phyloP scores from a whole-genome alignment of 441 rosid species.

The Metrosideros polymorpha region DNA sequence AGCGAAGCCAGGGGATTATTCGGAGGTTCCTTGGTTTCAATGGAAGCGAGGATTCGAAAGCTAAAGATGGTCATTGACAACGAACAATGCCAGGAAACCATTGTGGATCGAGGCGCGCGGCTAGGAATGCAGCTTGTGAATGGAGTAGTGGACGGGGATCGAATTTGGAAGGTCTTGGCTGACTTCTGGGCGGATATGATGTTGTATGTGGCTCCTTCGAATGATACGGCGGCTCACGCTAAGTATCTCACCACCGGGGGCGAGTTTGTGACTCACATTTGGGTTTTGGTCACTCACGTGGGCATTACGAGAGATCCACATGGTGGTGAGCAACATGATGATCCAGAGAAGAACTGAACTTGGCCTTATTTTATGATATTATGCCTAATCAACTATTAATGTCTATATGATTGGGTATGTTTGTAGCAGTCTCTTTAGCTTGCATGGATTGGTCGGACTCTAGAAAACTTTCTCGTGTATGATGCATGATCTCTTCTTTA shows the following conservation, averaged over 20 bases:
- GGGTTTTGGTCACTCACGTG: not conserved
- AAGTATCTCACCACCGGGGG: not conserved
- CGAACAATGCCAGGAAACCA: not conserved
- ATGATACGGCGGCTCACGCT: not conserved
- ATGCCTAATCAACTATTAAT: not conserved
- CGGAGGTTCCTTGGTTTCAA: not conserved
- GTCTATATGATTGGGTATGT: not conserved
- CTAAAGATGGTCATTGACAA: not conserved
- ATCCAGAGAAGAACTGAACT: not conserved
- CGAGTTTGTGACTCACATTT: not conserved
- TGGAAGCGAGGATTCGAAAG: not conserved
- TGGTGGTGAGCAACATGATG: not conserved
- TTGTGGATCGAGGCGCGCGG: not conserved
- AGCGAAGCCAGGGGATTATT: not conserved
- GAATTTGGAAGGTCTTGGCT: not conserved
- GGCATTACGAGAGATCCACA: not conserved
- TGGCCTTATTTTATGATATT: not conserved
- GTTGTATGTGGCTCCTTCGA: not conserved
- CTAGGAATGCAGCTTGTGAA: not conserved
- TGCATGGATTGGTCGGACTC: not conserved
- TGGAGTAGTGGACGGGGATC: fast-evolving
- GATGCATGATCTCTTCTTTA: not conserved
- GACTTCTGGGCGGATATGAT: not conserved
- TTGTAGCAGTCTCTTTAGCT: not conserved
- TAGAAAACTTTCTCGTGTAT: not conserved